Evolutionary conservation across 164 flowering plant species (phyloP), one percentile per base, ranked within the genome.

Genomic region (Liquidambar formosana): DNA sequence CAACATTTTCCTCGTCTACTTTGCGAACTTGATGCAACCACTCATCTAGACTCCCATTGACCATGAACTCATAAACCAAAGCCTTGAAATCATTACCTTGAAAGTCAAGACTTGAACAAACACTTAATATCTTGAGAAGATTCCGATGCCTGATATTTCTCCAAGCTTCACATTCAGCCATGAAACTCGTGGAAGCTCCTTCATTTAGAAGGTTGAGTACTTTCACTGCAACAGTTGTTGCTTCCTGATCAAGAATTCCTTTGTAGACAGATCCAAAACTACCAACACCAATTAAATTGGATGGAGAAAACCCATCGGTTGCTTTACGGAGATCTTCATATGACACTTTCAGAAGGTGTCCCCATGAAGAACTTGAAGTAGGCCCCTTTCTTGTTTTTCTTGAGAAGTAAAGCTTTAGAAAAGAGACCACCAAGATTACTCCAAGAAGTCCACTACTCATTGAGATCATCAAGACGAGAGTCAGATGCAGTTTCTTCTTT

Each of bases 1-100:
- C 45, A 0, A 2, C 49, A 19, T 54, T 8, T 33, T 26, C 46
- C 25, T 51, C 58, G n/a, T 11, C 57, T 15, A 25, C 8, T 8
- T 14, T 26, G 41, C 3, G 19, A 9, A 5, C 22, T 21, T 60
- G 63, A 66, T 76, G 76, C 65, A 81, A n/a, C 81, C 81, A 81
- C 18, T 64, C 27, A 4, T 81, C 84, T 18, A 81, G 46, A 70
- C 74, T 76, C 9, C 77, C 81, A 58, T 81, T 73, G 10, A 45
- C 27, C 82, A 80, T 77, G 47, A 64, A 72, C 22, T 74, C 69
- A 44, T 38, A 71, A n/a, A 80, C 80, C 25, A 78, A 52, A 57
- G 81, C 81, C 67, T 72, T 81, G 63, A 78, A 78, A 3, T 78
- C 82, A 10, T 71, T 76, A 1, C 79, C 79, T 11, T 71, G 56